Percentiles rank a stretch among this genome's conserved stretches.
Conservation (phyloP, 1,284 basidiomycete species). For the Lentinus polychrous region DNA sequence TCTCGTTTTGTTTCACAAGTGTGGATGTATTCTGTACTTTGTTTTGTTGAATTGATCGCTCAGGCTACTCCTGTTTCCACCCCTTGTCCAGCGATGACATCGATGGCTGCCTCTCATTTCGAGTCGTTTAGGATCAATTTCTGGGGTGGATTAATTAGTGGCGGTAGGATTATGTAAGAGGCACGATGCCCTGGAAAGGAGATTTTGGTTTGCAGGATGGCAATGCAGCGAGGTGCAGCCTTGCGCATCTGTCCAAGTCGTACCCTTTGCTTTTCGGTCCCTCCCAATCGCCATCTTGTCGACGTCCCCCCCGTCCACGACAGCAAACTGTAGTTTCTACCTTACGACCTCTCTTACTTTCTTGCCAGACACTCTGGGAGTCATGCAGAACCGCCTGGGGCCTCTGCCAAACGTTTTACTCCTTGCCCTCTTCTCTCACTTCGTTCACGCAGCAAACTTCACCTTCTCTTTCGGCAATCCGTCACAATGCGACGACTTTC, state of each 20-base stretch:
- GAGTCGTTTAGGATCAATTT: background rate
- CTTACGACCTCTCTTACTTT: background rate
- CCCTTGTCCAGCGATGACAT: too few relatives aligned
- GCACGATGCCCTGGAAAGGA: too few relatives aligned
- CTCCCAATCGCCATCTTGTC: background rate
- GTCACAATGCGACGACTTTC: conserved; percentile 54
- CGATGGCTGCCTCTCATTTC: too few relatives aligned
- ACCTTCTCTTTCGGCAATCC: conserved; percentile 42
- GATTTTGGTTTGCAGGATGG: background rate
- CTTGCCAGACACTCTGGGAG: conserved; percentile 2
- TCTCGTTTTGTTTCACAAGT: background rate
- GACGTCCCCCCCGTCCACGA: background rate
- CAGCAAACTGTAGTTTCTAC: background rate
- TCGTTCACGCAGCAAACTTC: conserved; percentile 38
- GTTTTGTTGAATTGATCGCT: too few relatives aligned
- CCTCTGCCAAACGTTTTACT: conserved; percentile 19
- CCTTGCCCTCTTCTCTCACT: conserved; percentile 15
- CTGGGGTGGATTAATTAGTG: background rate
- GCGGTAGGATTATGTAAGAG: too few relatives aligned
- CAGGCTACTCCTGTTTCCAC: too few relatives aligned
- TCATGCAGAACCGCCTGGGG: conserved; percentile 16
- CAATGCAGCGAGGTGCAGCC: background rate
- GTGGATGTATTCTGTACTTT: too few relatives aligned
- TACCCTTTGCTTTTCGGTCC: background rate
- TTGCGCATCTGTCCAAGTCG: too few relatives aligned